These are phyloP conservation scores for Avena sativa DNA, from an alignment of 176 grass and related monocot species.

Conservation along the genomic window DNA sequence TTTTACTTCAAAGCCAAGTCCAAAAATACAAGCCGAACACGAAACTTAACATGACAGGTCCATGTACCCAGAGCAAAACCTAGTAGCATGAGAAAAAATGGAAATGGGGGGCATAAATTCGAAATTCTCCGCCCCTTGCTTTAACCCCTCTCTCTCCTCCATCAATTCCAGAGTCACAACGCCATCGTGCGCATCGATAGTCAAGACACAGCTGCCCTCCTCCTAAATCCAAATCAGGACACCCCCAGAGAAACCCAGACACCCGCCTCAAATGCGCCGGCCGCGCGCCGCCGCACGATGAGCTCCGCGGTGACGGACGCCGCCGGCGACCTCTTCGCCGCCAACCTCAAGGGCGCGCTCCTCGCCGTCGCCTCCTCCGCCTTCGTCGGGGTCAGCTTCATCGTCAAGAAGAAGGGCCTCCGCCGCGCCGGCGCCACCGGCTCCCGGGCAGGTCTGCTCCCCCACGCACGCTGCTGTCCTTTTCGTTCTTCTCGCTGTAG, in stretches of 20 bases:
- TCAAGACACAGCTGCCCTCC: background rate
- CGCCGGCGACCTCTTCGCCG: constrained; percentile 70
- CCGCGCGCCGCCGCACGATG: constrained; percentile 48
- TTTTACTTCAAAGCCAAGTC: background rate
- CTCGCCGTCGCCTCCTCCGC: constrained; percentile 85
- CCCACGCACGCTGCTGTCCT: background rate
- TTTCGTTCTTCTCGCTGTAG: constrained; percentile 19
- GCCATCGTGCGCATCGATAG: constrained; percentile 35
- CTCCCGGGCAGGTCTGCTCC: constrained; percentile 66
- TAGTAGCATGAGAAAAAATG: background rate
- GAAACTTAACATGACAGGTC: constrained; percentile 14
- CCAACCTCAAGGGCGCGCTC: constrained; percentile 86
- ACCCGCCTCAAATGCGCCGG: constrained; percentile 44
- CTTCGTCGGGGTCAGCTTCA: constrained; percentile 98
- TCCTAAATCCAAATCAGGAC: constrained; percentile 5
- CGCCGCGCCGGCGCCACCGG: constrained; percentile 76
- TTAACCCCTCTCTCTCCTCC: background rate
- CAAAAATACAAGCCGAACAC: constrained; percentile 38
- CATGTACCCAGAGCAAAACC: constrained; percentile 36
- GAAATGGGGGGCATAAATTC: background rate
- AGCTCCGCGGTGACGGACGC: constrained; percentile 31
- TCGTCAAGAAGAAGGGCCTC: constrained; percentile 97
- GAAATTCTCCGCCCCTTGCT: constrained; percentile 18
- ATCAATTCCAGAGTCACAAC: background rate
- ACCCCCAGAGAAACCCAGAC: background rate